A percentile compares a stretch with the other conserved stretches of the same genome.
Conservation (phyloP, 2,329 filamentous ascomycete genomes). For the Diaporthe ampelina region DNA sequence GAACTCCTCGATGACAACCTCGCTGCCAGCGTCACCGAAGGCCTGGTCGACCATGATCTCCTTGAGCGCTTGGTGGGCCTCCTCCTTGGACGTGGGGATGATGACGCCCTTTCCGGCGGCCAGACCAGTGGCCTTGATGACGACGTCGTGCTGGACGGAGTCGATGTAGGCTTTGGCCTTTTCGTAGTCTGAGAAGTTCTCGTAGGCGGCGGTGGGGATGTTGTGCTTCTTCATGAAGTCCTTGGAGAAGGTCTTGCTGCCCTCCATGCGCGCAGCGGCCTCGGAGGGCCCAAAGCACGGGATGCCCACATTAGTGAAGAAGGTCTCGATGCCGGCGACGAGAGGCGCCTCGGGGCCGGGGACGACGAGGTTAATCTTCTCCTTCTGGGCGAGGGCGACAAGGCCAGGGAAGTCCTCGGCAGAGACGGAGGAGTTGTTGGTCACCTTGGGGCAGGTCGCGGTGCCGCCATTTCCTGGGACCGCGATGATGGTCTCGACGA, state of each 20-base stretch:
- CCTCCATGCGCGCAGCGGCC: conserved; percentile 90
- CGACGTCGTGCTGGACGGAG: conserved; percentile 77
- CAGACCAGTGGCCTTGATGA: conserved; percentile 94
- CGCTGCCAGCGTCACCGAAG: conserved; percentile 88
- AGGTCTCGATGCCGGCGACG: conserved; percentile 88
- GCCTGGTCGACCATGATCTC: conserved; percentile 92
- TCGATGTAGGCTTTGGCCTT: conserved; percentile 82
- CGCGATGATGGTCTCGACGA: conserved; percentile 80
- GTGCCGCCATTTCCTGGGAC: conserved; percentile 92
- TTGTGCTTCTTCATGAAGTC: conserved; percentile 95
- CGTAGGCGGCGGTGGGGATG: conserved; percentile 92
- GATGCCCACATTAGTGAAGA: conserved; percentile 82
- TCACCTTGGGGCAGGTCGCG: conserved; percentile 76
- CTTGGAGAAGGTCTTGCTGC: conserved; percentile 97
- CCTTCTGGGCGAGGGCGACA: conserved; percentile 79
- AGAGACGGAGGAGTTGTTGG: conserved; percentile 78
- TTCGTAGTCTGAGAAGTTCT: conserved; percentile 86
- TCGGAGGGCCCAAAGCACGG: conserved; percentile 88
- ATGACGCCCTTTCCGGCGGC: conserved; percentile 97
- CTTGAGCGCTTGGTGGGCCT: conserved; percentile 84
- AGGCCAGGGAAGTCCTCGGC: conserved; percentile 84
- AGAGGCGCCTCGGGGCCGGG: conserved; percentile 95
- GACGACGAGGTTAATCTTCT: conserved; percentile 85
- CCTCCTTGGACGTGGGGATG: conserved; percentile 83
- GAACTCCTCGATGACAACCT: conserved; percentile 96